Conservation (phyloP, 2,329 filamentous ascomycete genomes). For the Penicillium sp. region DNA sequence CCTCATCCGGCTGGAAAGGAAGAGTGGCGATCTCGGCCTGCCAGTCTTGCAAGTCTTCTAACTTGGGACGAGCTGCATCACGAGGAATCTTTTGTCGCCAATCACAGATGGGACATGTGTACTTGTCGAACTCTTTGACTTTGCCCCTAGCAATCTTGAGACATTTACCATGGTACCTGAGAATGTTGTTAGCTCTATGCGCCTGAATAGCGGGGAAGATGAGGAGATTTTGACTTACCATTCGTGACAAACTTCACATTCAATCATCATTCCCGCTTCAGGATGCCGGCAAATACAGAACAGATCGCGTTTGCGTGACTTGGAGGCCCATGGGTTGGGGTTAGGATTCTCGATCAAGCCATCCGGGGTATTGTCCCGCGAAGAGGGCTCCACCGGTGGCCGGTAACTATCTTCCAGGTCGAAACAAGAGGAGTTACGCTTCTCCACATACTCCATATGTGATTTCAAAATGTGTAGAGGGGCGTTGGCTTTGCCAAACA, state of each 20-base stretch:
- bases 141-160: conserved; percentile 97
- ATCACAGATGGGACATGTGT: conserved; percentile 97
- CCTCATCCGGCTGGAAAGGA: conserved; percentile 95
- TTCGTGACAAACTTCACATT: conserved; percentile 96
- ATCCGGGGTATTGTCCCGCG: conserved; percentile 74
- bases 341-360: conserved; percentile 52
- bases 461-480: conserved; percentile 93
- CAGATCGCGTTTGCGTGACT: conserved; percentile 71
- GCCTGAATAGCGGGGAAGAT: background rate
- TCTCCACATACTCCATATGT: conserved; percentile 91
- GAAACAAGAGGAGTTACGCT: conserved; percentile 89
- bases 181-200: conserved; percentile 30
- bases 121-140: conserved; percentile 97
- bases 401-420: conserved; percentile 87
- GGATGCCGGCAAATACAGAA: conserved; percentile 95
- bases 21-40: conserved; percentile 78
- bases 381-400: conserved; percentile 88
- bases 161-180: conserved; percentile 95
- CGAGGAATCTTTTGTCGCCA: conserved; percentile 96
- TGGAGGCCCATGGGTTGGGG: conserved; percentile 48
- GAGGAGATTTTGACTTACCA: conserved; percentile 66
- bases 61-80: conserved; percentile 90
- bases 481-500: conserved; percentile 97
- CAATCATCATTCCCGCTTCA: conserved; percentile 99
- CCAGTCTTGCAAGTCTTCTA: conserved; percentile 85